Conservation (phyloP, 2,329 filamentous ascomycete species). For the Grosmannia huntii region DNA sequence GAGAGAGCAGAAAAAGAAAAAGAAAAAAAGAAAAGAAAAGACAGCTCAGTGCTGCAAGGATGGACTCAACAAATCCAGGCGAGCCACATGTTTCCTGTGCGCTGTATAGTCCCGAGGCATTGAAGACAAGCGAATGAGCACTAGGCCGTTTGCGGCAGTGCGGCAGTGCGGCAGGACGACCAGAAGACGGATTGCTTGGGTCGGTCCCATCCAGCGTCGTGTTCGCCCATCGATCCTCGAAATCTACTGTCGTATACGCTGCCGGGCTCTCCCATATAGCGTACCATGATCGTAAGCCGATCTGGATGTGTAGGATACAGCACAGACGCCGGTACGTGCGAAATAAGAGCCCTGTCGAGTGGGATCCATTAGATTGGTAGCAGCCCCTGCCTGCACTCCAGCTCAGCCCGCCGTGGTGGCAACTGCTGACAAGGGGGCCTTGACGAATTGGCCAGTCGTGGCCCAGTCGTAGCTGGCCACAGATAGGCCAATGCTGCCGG, state of each 20-base stretch:
- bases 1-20: background rate
- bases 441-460: too few relatives aligned
- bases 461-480: too few relatives aligned
- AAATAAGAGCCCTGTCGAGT: too few relatives aligned
- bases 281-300: background rate
- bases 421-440: background rate
- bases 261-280: background rate
- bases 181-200: background rate
- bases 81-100: background rate
- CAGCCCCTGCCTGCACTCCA: background rate
- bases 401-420: background rate
- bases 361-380: background rate
- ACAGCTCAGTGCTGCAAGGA: background rate
- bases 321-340: background rate
- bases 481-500: background rate
- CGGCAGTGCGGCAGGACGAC: background rate
- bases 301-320: background rate
- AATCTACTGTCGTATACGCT: background rate
- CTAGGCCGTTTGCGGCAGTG: background rate
- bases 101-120: background rate
- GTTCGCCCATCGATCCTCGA: background rate
- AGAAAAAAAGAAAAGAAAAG: background rate
- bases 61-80: background rate
- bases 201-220: background rate
- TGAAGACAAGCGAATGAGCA: background rate